These are phyloP conservation scores for Suhomyces yuchorum DNA, from an alignment of 1,139 yeast genomes.

Conservation along the genomic window DNA sequence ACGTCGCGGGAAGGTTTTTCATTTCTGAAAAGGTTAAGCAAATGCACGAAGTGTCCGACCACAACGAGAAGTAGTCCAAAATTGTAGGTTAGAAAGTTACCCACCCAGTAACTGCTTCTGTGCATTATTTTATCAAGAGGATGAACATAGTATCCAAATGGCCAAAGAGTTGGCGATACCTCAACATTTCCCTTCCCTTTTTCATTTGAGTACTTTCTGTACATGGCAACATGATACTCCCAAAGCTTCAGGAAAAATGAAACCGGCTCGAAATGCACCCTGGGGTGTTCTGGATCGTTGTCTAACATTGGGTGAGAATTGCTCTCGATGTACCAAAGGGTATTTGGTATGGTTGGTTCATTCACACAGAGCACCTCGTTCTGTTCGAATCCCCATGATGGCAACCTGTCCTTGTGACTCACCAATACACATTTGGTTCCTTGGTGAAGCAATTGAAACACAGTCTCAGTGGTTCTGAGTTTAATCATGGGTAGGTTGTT, in stretches of 20 bases:
- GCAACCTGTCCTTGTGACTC: conserved; percentile 63
- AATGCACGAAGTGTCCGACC: conserved; percentile 24
- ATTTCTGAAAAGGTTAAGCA: conserved; percentile 24
- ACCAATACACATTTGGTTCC: conserved; percentile 62
- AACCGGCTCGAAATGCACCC: conserved; percentile 25
- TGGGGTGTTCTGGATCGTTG: conserved; percentile 29
- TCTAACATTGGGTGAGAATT: conserved; percentile 55
- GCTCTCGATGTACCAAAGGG: conserved; percentile 67
- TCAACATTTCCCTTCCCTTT: conserved; percentile 22
- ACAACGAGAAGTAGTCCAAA: conserved; percentile 27
- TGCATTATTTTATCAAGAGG: conserved; percentile 37
- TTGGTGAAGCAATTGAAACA: conserved; percentile 61
- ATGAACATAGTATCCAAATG: conserved; percentile 27
- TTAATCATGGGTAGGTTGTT: conserved; percentile 40
- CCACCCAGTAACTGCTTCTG: conserved; percentile 38
- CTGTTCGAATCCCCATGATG: conserved; percentile 70
- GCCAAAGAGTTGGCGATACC: conserved; percentile 40
- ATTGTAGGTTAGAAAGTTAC: conserved; percentile 39
- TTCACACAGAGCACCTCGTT: conserved; percentile 77
- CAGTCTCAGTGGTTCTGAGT: conserved; percentile 53
- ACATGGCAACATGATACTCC: conserved; percentile 42
- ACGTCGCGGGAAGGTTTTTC: conserved; percentile 36
- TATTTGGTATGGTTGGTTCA: conserved; percentile 58
- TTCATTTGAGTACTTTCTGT: conserved; percentile 29
- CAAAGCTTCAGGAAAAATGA: conserved; percentile 31